Evolutionary conservation across 2,329 filamentous ascomycete genomes (phyloP), one percentile per base, ranked within the genome.

Genomic region (Pseudohalonectria lignicola): DNA sequence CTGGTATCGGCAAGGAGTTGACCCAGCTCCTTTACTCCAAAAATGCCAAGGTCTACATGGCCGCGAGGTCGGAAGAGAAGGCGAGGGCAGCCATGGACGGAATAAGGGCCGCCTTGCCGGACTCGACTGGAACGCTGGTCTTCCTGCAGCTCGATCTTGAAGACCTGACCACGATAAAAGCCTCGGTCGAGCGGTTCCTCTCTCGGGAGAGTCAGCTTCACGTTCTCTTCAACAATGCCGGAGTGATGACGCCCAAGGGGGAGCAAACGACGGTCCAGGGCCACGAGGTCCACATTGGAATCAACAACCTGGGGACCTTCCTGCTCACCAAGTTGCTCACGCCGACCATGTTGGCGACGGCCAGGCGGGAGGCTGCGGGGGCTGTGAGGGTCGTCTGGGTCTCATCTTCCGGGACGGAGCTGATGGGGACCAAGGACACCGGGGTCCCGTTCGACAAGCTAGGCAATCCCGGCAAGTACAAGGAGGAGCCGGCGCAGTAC

Each of bases 31-130:
- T 76, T 9, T 76, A 74, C 48, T 45, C 52, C 3, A 60, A 59
- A 19, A 64, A 70, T 36, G 69, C 56, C 37, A 69, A 57, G 9
- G 63, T 75, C 26, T 75, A 72, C 48, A 49, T 73, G 34, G 67
- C 66, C 3, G 63, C 61, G 3, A 66, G 69, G 30, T 63, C 58
- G 3, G 45, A 53, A 30, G 46, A 55, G n/a, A 66, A 66, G 44
- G 63, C 56, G 20, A 47, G 56, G 4, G 39, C 43, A 1, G 65
- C 66, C 19, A 66, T 74, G 30, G 47, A 52, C 5, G 42, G 49
- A 6, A 64, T 73, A 43, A 50, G 58, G 31, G 23, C 37, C 1
- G 33, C 39, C n/a, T 17, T 5, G 11, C 37, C 45, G 15, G 25
- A 43, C 15, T 45, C 50, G 11, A 50, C 48, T 9, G 51, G 45